Percentiles rank a stretch among this genome's conserved stretches.
Evolutionary conservation across 202 grass and related monocot species (phyloP).

Genomic region (Setaria viridis): DNA sequence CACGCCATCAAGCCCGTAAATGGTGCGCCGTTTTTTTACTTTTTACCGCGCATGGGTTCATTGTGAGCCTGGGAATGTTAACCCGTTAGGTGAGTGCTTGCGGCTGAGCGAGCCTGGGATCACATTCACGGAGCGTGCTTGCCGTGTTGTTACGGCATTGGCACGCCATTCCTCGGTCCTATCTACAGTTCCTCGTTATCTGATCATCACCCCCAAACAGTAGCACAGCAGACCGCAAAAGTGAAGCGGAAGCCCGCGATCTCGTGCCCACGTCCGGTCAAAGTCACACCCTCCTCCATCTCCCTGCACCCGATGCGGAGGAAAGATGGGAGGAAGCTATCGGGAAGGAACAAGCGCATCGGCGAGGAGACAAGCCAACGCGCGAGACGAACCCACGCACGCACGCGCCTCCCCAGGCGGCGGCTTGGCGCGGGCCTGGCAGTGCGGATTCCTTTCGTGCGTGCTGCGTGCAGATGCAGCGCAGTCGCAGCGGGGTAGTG

Average conservation of each 20-base stretch:
- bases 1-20: neutral
- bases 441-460: neutral
- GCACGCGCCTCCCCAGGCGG: neutral
- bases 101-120: no score
- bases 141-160: neutral
- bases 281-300: neutral
- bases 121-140: no score
- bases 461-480: neutral
- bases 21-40: no score
- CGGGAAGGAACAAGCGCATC: neutral
- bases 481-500: no score
- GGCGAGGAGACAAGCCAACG: neutral
- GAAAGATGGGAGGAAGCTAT: neutral
- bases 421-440: no score
- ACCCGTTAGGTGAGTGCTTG: no score
- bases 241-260: neutral
- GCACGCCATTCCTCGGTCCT: neutral
- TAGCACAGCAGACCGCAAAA: neutral
- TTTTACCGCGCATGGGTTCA: no score
- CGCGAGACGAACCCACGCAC: neutral
- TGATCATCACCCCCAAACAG: no score
- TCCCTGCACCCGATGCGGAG: neutral
- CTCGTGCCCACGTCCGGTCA: constrained; percentile 30
- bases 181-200: no score
- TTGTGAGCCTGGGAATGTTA: no score